Evolutionary conservation across 257 asterid genomes (phyloP).

Genomic region (Coffea eugenioides): DNA sequence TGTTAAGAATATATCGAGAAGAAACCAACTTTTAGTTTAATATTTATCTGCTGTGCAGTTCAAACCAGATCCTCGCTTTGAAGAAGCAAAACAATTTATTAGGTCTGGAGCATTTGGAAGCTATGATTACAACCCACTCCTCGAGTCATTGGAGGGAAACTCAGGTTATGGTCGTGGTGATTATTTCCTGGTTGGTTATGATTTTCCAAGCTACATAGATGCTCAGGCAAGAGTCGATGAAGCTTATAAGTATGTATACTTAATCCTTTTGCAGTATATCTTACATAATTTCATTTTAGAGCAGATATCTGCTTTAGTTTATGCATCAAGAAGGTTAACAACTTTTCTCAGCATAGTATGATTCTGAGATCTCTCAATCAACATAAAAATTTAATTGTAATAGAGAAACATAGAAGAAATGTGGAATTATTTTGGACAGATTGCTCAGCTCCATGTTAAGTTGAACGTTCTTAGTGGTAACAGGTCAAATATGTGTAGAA

Average conservation of each 20-base stretch:
- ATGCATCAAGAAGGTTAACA: neutral
- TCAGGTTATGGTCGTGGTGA: slow-evolving; percentile 96
- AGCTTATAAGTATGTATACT: slow-evolving; percentile 82
- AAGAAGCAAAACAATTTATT: slow-evolving; percentile 89
- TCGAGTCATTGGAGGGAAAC: slow-evolving; percentile 91
- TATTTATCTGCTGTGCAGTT: slow-evolving; percentile 46
- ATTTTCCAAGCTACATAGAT: slow-evolving; percentile 89
- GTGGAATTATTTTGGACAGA: neutral
- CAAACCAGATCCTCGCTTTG: slow-evolving; percentile 91
- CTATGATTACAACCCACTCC: slow-evolving; percentile 93
- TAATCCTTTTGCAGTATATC: neutral
- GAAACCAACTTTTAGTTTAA: neutral
- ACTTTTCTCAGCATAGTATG: neutral
- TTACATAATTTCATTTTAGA: neutral
- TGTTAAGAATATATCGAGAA: neutral
- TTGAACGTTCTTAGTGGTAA: neutral
- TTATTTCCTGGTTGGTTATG: slow-evolving; percentile 88
- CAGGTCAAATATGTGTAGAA: neutral
- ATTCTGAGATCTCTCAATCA: neutral
- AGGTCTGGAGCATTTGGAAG: slow-evolving; percentile 95
- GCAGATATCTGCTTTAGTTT: neutral
- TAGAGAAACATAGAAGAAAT: neutral
- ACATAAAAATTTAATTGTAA: neutral
- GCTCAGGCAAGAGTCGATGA: slow-evolving; percentile 81
- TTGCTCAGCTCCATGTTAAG: neutral